Evolutionary conservation across 257 asterid genomes (phyloP).

Genomic region (Misopates orontium): DNA sequence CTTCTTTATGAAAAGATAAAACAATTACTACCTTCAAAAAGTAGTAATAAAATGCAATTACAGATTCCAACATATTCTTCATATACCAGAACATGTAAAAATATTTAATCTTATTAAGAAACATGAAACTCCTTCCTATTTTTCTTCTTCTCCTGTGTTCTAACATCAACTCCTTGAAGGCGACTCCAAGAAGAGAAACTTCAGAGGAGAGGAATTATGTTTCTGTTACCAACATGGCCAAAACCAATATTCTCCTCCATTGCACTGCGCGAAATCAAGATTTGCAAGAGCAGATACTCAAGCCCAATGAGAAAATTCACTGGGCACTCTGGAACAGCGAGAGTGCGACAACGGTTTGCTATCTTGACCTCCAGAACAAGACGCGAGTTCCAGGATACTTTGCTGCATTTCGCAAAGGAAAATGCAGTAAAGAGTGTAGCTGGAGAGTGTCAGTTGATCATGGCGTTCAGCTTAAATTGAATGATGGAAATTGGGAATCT

Average conservation of each 20-base stretch:
- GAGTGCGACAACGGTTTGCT: slow-evolving; percentile 3
- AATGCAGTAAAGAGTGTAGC: slow-evolving; percentile 21
- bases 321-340: slow-evolving; percentile 9
- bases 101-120: background rate
- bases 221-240: slow-evolving; percentile 28
- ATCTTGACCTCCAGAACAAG: background rate
- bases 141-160: slow-evolving; percentile 11
- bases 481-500: slow-evolving; percentile 7
- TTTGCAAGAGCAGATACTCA: background rate
- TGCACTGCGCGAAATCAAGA: background rate
- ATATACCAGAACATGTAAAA: slow-evolving; percentile 5
- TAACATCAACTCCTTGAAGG: background rate
- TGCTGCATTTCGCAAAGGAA: slow-evolving; percentile 2
- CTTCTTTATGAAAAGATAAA: background rate
- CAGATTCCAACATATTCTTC: background rate
- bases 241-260: background rate
- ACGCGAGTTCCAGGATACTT: background rate
- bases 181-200: slow-evolving; percentile 1
- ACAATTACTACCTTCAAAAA: background rate
- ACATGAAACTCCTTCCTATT: slow-evolving; percentile 21
- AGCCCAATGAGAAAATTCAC: slow-evolving; percentile 11
- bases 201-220: slow-evolving; percentile 8
- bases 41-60: background rate
- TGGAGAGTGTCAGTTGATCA: slow-evolving; percentile 29
- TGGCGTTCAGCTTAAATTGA: slow-evolving; percentile 14